These are phyloP conservation scores for Musa schizocarpa DNA, from an alignment of 176 grass and related monocot genomes.

Conservation along the genomic window DNA sequence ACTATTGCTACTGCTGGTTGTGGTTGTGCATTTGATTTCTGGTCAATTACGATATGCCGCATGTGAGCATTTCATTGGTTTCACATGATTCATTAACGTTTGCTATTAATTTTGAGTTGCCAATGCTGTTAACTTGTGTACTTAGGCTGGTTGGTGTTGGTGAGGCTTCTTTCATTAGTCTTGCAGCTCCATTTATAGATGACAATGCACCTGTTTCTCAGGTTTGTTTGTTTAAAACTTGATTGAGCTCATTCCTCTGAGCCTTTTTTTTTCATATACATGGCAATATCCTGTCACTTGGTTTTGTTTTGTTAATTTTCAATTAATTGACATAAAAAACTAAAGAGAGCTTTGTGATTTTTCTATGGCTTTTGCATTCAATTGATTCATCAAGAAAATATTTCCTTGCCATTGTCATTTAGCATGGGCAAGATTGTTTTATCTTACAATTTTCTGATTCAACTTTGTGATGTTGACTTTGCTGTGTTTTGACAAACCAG, in stretches of 20 bases:
- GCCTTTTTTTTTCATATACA: neutral
- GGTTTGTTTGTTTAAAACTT: conserved; percentile 33
- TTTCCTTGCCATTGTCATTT: too few relatives aligned
- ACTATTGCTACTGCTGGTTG: conserved; percentile 93
- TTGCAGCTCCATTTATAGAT: conserved; percentile 95
- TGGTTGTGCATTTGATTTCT: conserved; percentile 88
- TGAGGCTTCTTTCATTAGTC: conserved; percentile 99
- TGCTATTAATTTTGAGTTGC: conserved; percentile 10
- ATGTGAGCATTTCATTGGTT: conserved; percentile 47
- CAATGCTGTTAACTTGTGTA: conserved; percentile 7
- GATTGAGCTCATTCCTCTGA: neutral
- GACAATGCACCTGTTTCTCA: conserved; percentile 85
- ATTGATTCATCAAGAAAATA: too few relatives aligned
- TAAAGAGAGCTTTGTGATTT: neutral
- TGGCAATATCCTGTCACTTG: neutral
- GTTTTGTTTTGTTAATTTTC: neutral
- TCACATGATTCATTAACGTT: conserved; percentile 7
- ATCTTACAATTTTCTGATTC: too few relatives aligned
- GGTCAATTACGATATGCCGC: conserved; percentile 94
- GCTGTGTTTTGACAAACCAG: too few relatives aligned
- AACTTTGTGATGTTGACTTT: too few relatives aligned
- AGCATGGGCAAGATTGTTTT: too few relatives aligned
- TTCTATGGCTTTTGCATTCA: neutral
- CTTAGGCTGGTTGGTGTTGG: conserved; percentile 97
- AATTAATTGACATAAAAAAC: neutral